phyloP scores from a whole-genome alignment of 192 early-diverging fungal species.

The Phycomyces blakesleeanus region DNA sequence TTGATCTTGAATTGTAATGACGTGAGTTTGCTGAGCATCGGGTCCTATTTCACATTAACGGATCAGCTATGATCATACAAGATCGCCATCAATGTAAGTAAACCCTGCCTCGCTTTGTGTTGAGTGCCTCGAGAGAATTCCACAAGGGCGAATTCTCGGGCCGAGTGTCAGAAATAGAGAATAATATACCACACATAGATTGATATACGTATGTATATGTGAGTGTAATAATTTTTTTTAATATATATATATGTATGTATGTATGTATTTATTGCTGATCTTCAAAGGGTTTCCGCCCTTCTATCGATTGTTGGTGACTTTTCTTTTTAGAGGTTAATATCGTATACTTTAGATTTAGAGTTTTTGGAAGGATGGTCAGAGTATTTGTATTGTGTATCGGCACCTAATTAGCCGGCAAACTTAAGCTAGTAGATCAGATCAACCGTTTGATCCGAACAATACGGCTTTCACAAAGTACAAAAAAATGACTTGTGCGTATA shows the following conservation, averaged over 20 bases:
- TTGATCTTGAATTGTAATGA: neutral
- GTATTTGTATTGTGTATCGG: too few species aligned
- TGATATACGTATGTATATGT: neutral
- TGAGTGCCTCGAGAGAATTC: conserved; percentile 39
- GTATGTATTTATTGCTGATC: neutral
- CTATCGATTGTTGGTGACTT: too few species aligned
- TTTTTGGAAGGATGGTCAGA: neutral
- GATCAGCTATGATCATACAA: neutral
- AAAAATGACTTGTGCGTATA: too few species aligned
- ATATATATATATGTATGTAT: neutral
- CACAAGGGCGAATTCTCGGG: conserved; percentile 24
- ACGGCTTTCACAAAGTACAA: too few species aligned
- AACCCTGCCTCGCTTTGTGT: conserved; percentile 47
- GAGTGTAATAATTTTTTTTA: neutral
- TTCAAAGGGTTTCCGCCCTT: too few species aligned
- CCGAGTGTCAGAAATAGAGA: conserved; percentile 30
- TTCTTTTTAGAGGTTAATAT: too few species aligned
- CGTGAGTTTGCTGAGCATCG: conserved; percentile 41
- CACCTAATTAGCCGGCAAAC: too few species aligned
- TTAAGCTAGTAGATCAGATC: too few species aligned
- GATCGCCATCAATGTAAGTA: neutral
- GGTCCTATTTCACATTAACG: conserved; percentile 39
- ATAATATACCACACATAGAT: conserved; percentile 57
- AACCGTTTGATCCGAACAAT: too few species aligned
- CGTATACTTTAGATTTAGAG: too few species aligned